Evolutionary conservation across 805 yeast species (phyloP).

Genomic region (Myxozyma kluyveri): DNA sequence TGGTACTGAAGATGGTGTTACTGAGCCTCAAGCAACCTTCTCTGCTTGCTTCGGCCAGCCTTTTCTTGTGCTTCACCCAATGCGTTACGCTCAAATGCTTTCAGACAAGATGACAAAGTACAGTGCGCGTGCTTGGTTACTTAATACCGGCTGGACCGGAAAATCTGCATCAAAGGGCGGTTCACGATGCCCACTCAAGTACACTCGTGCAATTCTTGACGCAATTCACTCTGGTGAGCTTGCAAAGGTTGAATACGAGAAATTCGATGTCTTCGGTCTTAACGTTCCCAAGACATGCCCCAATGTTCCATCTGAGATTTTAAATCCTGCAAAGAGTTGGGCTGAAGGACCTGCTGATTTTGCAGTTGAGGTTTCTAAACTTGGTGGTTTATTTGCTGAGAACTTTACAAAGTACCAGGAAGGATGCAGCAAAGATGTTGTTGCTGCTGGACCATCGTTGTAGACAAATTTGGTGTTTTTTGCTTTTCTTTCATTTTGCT

Average conservation of each 20-base stretch:
- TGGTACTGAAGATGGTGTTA: conserved; percentile 97
- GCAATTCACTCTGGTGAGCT: conserved; percentile 91
- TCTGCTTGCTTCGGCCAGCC: conserved; percentile 99
- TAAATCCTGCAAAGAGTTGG: conserved; percentile 88
- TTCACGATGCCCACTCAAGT: conserved; percentile 94
- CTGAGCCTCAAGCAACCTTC: conserved; percentile 97
- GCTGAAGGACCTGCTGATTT: conserved; percentile 55
- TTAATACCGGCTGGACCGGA: conserved; percentile 99
- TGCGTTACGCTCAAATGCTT: conserved; percentile 94
- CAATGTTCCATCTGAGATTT: conserved; percentile 76
- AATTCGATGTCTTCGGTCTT: conserved; percentile 81
- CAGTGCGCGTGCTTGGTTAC: conserved; percentile 90
- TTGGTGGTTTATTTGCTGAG: conserved; percentile 76
- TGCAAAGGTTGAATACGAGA: conserved; percentile 74
- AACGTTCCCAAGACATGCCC: conserved; percentile 79
- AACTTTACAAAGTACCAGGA: conserved; percentile 82
- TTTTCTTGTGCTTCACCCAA: conserved; percentile 95
- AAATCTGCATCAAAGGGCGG: conserved; percentile 90
- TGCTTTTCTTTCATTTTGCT: no score
- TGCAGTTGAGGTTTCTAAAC: conserved; percentile 53
- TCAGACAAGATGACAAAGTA: conserved; percentile 87
- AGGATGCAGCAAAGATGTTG: conserved; percentile 79
- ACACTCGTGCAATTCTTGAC: conserved; percentile 94
- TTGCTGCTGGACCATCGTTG: conserved; percentile 83
- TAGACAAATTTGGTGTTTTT: no score